These are phyloP conservation scores for Dissophora ornata DNA, from an alignment of 192 early-diverging fungal species.

Conservation along the genomic window DNA sequence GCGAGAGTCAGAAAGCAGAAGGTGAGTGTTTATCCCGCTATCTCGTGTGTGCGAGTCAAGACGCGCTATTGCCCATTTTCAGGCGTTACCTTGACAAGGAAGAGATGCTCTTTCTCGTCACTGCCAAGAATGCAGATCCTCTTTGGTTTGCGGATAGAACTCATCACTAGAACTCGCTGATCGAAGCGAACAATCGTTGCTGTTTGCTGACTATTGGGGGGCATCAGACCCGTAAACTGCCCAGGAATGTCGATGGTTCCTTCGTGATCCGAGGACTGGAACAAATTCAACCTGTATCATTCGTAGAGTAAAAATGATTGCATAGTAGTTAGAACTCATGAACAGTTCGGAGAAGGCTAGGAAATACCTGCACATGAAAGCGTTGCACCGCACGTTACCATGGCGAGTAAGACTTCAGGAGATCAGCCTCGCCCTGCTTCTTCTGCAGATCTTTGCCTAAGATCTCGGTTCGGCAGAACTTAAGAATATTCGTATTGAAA, in stretches of 20 bases:
- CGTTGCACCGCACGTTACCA: constrained; percentile 70
- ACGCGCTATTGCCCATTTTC: no score
- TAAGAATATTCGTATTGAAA: constrained; percentile 53
- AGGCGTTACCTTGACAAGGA: constrained; percentile 80
- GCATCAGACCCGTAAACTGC: constrained; percentile 69
- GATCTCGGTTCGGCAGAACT: constrained; percentile 60
- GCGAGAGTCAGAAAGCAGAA: not conserved
- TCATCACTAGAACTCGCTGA: constrained; percentile 71
- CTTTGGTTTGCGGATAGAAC: constrained; percentile 79
- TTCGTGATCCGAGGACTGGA: constrained; percentile 39
- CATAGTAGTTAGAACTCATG: not conserved
- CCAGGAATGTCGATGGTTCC: constrained; percentile 80
- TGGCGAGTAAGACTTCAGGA: constrained; percentile 73
- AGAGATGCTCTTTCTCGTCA: constrained; percentile 79
- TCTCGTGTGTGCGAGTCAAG: no score
- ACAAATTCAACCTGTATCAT: constrained; percentile 26
- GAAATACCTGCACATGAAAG: no score
- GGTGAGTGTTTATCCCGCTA: not conserved
- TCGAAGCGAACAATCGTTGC: constrained; percentile 75
- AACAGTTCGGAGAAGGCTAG: not conserved
- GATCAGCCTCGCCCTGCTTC: constrained; percentile 46
- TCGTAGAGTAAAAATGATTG: not conserved
- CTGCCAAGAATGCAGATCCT: constrained; percentile 74
- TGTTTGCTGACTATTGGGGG: constrained; percentile 66
- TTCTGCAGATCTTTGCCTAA: constrained; percentile 47